A percentile compares a stretch with the other conserved stretches of the same genome.
These are phyloP conservation scores for Salix koriyanagi DNA, from an alignment of 345 rosid genomes.

Conservation along the genomic window DNA sequence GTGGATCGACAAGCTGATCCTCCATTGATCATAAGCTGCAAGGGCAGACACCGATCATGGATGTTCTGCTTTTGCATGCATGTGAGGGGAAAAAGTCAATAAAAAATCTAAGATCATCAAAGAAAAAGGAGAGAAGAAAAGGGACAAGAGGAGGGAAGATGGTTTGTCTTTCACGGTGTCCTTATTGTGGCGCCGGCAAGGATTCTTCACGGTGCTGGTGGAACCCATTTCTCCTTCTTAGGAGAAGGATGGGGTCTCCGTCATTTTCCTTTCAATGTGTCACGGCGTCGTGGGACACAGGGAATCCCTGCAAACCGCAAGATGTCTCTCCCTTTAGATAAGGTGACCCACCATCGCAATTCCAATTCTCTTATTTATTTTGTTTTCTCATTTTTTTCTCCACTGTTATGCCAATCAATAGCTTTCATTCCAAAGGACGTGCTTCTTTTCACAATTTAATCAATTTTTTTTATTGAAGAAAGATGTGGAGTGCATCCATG, in stretches of 20 bases:
- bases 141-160: neutral
- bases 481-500: neutral
- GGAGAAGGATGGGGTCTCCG: neutral
- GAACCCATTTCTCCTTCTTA: slow-evolving; percentile 10
- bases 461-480: neutral
- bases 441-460: neutral
- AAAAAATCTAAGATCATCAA: neutral
- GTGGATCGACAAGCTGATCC: neutral
- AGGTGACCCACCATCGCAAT: slow-evolving; percentile 10
- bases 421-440: neutral
- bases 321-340: slow-evolving; percentile 28
- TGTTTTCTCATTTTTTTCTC: neutral
- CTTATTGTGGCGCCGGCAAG: slow-evolving; percentile 19
- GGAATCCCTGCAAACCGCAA: slow-evolving; percentile 33
- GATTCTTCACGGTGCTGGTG: slow-evolving; percentile 1
- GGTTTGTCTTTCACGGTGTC: slow-evolving; percentile 25
- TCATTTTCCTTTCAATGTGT: slow-evolving; percentile 5
- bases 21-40: neutral
- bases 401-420: neutral
- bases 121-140: neutral
- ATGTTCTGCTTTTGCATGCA: neutral
- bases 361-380: neutral
- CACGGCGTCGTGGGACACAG: slow-evolving; percentile 16
- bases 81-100: neutral
- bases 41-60: neutral